phyloP scores from a whole-genome alignment of 768 basidiomycete genomes.

The Auricularia auricula-judae region DNA sequence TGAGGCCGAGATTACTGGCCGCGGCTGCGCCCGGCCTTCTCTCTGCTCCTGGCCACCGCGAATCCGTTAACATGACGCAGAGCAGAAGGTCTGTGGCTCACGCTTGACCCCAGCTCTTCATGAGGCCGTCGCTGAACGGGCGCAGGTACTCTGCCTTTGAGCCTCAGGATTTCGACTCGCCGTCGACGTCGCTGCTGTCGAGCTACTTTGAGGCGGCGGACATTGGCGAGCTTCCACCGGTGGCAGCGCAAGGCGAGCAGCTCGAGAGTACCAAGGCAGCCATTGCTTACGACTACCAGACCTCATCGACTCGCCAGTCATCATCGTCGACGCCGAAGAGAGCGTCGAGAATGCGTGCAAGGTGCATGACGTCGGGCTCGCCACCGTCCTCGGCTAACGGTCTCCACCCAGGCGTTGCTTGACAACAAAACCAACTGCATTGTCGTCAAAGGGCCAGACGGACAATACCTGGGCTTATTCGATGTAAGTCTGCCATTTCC shows the following conservation, averaged over 20 bases:
- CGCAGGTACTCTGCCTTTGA: background rate
- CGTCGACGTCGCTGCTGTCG: background rate
- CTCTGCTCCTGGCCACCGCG: too few species aligned
- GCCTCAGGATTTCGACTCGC: background rate
- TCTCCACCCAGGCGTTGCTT: constrained; percentile 39
- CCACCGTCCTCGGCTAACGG: background rate
- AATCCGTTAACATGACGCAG: background rate
- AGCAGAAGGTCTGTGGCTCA: background rate
- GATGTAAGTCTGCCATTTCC: constrained; percentile 40
- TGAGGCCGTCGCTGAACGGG: background rate
- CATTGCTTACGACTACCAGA: background rate
- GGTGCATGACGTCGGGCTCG: background rate
- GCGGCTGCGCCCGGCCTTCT: too few species aligned
- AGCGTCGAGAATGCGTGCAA: background rate
- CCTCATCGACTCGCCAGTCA: background rate
- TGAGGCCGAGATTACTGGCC: too few species aligned
- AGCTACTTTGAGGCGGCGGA: background rate
- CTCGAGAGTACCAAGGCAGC: background rate
- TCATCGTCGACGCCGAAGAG: background rate
- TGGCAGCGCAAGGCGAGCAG: background rate
- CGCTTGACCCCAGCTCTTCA: background rate
- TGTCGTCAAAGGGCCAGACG: constrained; percentile 35
- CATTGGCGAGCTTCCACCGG: background rate
- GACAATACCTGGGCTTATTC: constrained; percentile 47
- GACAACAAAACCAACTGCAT: constrained; percentile 55